Base-by-base conservation (phyloP, 148 eudicot species). In the Diospyros kaki region DNA sequence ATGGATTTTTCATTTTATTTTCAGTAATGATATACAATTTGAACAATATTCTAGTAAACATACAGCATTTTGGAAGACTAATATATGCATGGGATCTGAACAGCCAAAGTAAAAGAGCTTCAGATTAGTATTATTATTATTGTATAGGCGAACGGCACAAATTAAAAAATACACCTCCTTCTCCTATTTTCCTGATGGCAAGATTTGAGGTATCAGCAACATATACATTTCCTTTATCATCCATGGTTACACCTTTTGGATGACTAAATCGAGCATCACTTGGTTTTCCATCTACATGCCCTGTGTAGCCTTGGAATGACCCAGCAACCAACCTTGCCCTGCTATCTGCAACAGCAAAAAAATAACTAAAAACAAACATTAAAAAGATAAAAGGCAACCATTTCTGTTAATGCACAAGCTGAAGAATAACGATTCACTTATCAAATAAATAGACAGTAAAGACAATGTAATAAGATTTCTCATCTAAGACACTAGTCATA, bases 231-330 rank as follows among this genome's bases (percentile, higher is more conserved):
- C 99, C 98, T 83, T 83, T 91, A 81, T 96, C 99, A 80, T 95
- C 98, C 93, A 91, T 87, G 41, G 99, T 84, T 56, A 88, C 97
- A 17, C 97, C 99, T 83, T 85, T 89, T 2, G 99, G 99, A 81
- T 84, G 96, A 83, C 83, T 86, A 73, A 95, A 96, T 44, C 94
- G 96, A 81, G 98, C 96, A 77, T 96, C 99, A 81, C 75, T 95
- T 64, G 99, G 89, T 73, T 95, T 95, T 71, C 97, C 99, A 84
- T 95, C 99, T 12, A 95, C 93, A 83, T 95, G 99, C 52, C 99
- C 99, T n/a, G 90, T 92, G 82, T 87, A 86, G 75, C 99, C 99
- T 82, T 92, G 96, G 81, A 95, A 95, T 66, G 99, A 95, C 45
- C 99, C 99, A 46, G 99, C 97, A 59, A 95, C 91, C 84, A 95